Evolutionary conservation across 176 grass and related monocot species (phyloP).

Genomic region (Tillandsia leiboldiana): DNA sequence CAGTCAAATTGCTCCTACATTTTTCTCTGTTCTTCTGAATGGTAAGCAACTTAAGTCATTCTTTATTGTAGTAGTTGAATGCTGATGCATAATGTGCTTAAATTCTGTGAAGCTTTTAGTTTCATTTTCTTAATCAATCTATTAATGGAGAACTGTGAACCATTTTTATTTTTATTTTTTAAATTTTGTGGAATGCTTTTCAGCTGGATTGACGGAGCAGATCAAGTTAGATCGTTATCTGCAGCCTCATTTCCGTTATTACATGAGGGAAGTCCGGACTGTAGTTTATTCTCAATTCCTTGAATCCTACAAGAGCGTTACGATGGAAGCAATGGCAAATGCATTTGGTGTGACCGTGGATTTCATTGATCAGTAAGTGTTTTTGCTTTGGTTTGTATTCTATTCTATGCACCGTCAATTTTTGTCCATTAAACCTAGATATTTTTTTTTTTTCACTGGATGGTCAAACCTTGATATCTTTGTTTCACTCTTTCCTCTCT

Average conservation of each 20-base stretch:
- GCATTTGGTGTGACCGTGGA: constrained; percentile 84
- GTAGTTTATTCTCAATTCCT: constrained; percentile 96
- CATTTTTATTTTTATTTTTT: no score
- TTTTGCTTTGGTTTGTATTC: neutral
- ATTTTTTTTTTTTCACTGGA: neutral
- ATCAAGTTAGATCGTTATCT: constrained; percentile 87
- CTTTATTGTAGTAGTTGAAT: no score
- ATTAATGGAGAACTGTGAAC: no score
- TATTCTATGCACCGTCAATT: neutral
- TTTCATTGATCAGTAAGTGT: constrained; percentile 94
- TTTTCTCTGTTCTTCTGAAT: no score
- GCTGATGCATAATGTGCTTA: no score
- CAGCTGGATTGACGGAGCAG: constrained; percentile 92
- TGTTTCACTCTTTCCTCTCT: no score
- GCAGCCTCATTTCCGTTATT: constrained; percentile 87
- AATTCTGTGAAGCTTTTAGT: no score
- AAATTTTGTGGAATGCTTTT: constrained; percentile 15
- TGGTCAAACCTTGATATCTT: no score
- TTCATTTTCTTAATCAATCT: no score
- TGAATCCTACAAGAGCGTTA: constrained; percentile 97
- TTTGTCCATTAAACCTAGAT: neutral
- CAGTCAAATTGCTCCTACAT: neutral
- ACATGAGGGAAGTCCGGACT: constrained; percentile 86
- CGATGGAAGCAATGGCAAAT: constrained; percentile 93
- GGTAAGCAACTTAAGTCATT: no score